Conservation (phyloP, 306 rosid species). For the Hippophae tibetana region DNA sequence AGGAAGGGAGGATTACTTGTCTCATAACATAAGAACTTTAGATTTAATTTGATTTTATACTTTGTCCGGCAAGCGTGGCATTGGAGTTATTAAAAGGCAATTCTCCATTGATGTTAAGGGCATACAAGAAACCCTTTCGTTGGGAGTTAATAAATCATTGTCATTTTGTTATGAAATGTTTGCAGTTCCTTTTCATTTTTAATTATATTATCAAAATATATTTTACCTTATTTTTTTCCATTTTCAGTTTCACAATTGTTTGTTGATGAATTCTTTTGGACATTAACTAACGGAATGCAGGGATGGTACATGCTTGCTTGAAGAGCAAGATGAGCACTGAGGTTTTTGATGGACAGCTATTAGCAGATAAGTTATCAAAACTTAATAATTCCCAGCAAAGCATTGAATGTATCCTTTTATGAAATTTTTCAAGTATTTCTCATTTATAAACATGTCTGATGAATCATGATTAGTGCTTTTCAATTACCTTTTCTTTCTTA, state of each 20-base stretch:
- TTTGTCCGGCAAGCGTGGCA: no score
- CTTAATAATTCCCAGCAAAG: constrained; percentile 88
- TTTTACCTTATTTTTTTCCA: background rate
- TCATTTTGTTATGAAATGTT: no score
- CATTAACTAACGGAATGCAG: constrained; percentile 5
- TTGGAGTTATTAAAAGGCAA: no score
- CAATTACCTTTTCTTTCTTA: no score
- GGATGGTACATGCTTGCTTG: constrained; percentile 16
- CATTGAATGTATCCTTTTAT: constrained; percentile 73
- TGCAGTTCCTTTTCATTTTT: background rate
- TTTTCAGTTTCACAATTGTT: background rate
- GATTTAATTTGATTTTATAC: no score
- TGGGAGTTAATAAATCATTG: no score
- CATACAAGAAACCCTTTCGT: no score
- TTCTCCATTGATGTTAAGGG: no score
- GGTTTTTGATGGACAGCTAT: constrained; percentile 48
- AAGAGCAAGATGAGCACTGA: constrained; percentile 51
- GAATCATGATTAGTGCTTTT: no score
- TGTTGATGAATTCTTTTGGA: background rate
- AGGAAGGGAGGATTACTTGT: no score
- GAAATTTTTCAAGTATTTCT: constrained; percentile 2
- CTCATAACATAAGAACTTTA: no score
- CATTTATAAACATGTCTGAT: constrained; percentile 4
- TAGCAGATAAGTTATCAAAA: constrained; percentile 63
- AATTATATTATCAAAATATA: background rate